Conservation (phyloP, 1,284 basidiomycete genomes). For the Gymnopus androsaceus region DNA sequence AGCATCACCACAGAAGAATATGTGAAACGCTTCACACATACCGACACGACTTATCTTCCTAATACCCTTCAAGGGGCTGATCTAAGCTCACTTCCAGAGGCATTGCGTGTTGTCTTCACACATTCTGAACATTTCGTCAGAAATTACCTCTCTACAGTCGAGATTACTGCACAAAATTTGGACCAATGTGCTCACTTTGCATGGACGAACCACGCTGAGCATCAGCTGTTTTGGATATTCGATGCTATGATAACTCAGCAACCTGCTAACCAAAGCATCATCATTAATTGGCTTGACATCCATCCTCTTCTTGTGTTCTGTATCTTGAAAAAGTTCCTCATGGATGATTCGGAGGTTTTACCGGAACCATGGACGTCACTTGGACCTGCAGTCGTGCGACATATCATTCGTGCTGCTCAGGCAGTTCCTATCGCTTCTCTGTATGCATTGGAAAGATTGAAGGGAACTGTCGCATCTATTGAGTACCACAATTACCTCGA, state of each 20-base stretch:
- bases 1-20: conserved; percentile 61
- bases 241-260: conserved; percentile 33
- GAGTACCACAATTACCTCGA: conserved; percentile 48
- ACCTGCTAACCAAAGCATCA: conserved; percentile 34
- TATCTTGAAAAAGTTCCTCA: conserved; percentile 49
- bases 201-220: conserved; percentile 50
- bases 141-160: conserved; percentile 20
- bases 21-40: conserved; percentile 50
- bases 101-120: conserved; percentile 31
- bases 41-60: conserved; percentile 43
- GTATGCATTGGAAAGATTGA: conserved; percentile 57
- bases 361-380: conserved; percentile 35
- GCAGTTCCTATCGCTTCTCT: conserved; percentile 52
- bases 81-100: conserved; percentile 35
- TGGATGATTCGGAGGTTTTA: conserved; percentile 26
- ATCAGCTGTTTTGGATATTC: conserved; percentile 56
- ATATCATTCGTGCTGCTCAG: conserved; percentile 56
- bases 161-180: conserved; percentile 35
- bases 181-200: conserved; percentile 42
- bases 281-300: conserved; percentile 45
- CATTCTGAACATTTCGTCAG: conserved; percentile 21
- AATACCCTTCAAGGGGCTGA: conserved; percentile 43
- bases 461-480: conserved; percentile 41
- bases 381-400: conserved; percentile 39
- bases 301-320: conserved; percentile 56